Evolutionary conservation across 345 rosid species (phyloP).

Genomic region (Camelina laxa): DNA sequence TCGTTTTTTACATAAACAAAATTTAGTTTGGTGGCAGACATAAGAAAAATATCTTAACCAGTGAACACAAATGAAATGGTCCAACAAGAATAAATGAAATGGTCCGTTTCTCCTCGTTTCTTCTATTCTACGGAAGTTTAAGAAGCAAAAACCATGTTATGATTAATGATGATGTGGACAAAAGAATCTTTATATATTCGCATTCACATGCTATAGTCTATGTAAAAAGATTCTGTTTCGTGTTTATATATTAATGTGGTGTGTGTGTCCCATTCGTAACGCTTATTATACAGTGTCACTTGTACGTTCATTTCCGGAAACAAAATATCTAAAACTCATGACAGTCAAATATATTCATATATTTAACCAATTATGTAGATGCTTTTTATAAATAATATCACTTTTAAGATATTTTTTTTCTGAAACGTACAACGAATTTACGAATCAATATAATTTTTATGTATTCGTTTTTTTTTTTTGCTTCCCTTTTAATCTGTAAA

Average conservation of each 20-base stretch:
- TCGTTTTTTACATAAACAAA: not conserved
- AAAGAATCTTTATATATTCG: too few relatives aligned
- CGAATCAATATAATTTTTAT: not conserved
- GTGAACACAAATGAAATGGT: not conserved
- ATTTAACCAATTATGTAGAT: conserved; percentile 1
- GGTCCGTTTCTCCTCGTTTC: too few relatives aligned
- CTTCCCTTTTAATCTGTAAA: conserved; percentile 4
- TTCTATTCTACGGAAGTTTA: too few relatives aligned
- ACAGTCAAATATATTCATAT: not conserved
- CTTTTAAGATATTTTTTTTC: not conserved
- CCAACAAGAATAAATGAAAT: too few relatives aligned
- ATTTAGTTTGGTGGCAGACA: not conserved
- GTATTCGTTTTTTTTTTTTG: conserved; percentile 4
- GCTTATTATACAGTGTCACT: not conserved
- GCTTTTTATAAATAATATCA: not conserved
- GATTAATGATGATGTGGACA: too few relatives aligned
- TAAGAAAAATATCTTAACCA: conserved; percentile 3
- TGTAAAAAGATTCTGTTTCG: not conserved
- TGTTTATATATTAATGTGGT: not conserved
- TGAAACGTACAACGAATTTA: not conserved
- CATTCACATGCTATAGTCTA: too few relatives aligned
- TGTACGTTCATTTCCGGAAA: not conserved
- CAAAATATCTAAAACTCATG: not conserved
- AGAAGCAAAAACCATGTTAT: too few relatives aligned
- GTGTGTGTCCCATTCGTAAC: not conserved